Base-by-base conservation (phyloP, 495 filamentous ascomycete genomes). In the Tuber microsphaerosporum region DNA sequence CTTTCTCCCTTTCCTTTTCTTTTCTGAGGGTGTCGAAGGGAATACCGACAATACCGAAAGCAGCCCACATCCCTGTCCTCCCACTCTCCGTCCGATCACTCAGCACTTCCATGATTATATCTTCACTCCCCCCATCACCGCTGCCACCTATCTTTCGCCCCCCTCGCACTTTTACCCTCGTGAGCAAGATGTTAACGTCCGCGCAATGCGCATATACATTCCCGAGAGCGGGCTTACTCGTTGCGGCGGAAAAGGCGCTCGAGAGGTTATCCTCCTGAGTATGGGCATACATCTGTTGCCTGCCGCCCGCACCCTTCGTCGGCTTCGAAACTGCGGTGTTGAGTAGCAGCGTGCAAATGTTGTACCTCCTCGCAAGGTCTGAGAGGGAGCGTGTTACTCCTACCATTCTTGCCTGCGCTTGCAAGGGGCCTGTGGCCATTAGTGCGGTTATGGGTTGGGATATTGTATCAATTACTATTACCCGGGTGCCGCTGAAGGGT, bases 381-480 rank as follows among this genome's bases (percentile, higher is more conserved):
- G 34, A 39, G 56, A 39, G 12, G 73, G n/a, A 51, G n/a, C 20
- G 43, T 20, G 34, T 39, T 75, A 70, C 37, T 73, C 73, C 70
- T 44, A 44, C 78, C 79, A 81, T n/a, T 72, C 73, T 71, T 78
- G 77, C 51, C 73, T 71, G n/a, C 69, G 73, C 42, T 75, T 48
- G 26, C 61, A 65, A 14, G 4, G 41, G 46, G 14, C 73, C 69
- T 2, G 46, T 37, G 70, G 68, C 48, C 61, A 48, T 79, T 46
- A 76, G 16, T 10, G 74, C 71, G 1, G 69, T 71, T 44, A 79
- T 20, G 9, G 68, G 78, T 31, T 74, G 78, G 31, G 68, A 71
- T 34, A 81, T 77, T 22, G 73, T 81, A 74, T 81, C 80, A 20
- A 81, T 48, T 56, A 81, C 79, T 4, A 81, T 71, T 34, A 81